Evolutionary conservation across 305 asterid genomes (phyloP).

Genomic region (Rubia balearica): DNA sequence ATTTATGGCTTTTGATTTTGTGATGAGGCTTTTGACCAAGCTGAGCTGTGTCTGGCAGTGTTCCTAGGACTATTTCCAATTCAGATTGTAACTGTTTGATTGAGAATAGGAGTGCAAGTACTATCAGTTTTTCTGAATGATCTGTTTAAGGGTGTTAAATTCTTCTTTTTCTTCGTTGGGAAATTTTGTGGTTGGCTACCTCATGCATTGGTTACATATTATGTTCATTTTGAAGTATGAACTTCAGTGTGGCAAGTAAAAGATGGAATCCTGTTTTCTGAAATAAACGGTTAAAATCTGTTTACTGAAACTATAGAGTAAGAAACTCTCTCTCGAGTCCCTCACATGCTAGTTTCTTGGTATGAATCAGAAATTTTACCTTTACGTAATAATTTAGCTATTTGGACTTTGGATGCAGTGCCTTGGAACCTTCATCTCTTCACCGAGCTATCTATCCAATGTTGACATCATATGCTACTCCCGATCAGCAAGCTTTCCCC

Average conservation of each 20-base stretch:
- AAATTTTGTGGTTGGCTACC: background rate
- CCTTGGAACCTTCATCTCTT: conserved; percentile 84
- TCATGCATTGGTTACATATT: background rate
- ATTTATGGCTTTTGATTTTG: background rate
- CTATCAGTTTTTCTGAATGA: background rate
- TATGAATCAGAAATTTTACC: background rate
- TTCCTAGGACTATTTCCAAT: background rate
- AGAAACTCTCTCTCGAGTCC: background rate
- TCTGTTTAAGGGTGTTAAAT: background rate
- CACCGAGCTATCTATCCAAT: conserved; percentile 83
- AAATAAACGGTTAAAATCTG: background rate
- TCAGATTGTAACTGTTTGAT: background rate
- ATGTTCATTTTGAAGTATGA: background rate
- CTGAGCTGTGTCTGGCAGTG: background rate
- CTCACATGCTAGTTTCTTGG: background rate
- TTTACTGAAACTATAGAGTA: background rate
- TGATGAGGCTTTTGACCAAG: background rate
- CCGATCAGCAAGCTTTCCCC: conserved; percentile 86
- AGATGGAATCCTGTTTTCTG: background rate
- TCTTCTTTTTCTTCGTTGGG: background rate
- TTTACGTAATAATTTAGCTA: background rate
- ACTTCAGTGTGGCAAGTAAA: background rate
- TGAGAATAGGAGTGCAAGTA: background rate
- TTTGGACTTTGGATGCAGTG: conserved; percentile 55
- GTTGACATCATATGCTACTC: conserved; percentile 69